These are phyloP conservation scores for Starmerella bombi DNA, from an alignment of 805 yeast species.

Conservation along the genomic window DNA sequence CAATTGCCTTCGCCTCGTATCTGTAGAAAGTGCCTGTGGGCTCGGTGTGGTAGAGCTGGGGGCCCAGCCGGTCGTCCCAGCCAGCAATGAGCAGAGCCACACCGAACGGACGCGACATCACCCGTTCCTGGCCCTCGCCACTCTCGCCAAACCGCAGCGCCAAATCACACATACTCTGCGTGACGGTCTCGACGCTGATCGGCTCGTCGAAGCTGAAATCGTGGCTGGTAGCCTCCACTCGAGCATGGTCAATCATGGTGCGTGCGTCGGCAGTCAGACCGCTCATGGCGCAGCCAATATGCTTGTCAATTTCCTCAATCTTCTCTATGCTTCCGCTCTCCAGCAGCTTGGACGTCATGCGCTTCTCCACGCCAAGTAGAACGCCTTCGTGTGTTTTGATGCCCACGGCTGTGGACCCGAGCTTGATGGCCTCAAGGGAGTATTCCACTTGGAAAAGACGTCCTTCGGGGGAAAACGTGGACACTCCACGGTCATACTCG, in stretches of 20 bases:
- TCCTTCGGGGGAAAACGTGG: constrained; percentile 98
- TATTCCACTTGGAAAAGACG: constrained; percentile 96
- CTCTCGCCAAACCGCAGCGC: constrained; percentile 97
- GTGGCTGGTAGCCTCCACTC: constrained; percentile 74
- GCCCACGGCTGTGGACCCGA: constrained; percentile 97
- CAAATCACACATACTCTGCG: constrained; percentile 93
- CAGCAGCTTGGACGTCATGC: constrained; percentile 82
- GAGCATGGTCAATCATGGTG: constrained; percentile 96
- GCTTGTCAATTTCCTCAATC: constrained; percentile 85
- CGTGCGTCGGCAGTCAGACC: constrained; percentile 98
- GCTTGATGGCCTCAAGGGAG: constrained; percentile 91
- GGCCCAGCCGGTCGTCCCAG: constrained; percentile 75
- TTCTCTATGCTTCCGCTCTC: constrained; percentile 92
- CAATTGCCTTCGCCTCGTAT: constrained; percentile 97
- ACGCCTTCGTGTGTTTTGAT: constrained; percentile 92
- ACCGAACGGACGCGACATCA: constrained; percentile 98
- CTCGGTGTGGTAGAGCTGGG: constrained; percentile 94
- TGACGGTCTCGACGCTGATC: constrained; percentile 80
- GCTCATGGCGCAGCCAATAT: constrained; percentile 97
- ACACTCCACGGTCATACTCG: constrained; percentile 97
- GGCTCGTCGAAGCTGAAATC: constrained; percentile 82
- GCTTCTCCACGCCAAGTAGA: constrained; percentile 88
- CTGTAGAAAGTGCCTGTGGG: constrained; percentile 97
- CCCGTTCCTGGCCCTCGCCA: constrained; percentile 73
- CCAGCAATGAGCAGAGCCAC: constrained; percentile 96